Evolutionary conservation across 2,329 filamentous ascomycete genomes (phyloP), one percentile per base, ranked within the genome.

Genomic region (Microdochium trichocladiopsis): DNA sequence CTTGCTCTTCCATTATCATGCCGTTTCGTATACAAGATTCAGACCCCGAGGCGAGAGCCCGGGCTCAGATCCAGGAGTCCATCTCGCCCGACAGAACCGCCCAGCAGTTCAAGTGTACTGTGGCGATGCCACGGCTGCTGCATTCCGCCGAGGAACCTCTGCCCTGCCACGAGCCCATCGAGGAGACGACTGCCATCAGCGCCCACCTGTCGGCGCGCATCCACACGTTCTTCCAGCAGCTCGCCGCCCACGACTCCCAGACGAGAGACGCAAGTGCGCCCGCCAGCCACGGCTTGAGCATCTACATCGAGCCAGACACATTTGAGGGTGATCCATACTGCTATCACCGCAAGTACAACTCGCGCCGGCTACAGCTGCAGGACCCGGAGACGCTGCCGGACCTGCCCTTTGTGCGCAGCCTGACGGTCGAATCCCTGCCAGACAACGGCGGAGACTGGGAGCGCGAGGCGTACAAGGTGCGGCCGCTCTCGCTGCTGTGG

Each of bases 301-400:
- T 58, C 36, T 24, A 5, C 25, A 53, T 58, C 47, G 16, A 51
- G 36, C 41, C 43, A 10, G 56, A 59, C 51, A 22, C 52, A 0
- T 55, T 59, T 28, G 33, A 51, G 25, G 33, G 36, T 18, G 21
- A 51, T 25, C 49, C 49, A 9, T 16, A 22, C 14, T 58, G 58
- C 36, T 6, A 52, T 37, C 56, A 57, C 51, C 56, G 53, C 51
- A 51, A 49, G 23, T 60, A 54, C 48, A 56, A 60, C 41, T 52
- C 56, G 47, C 56, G 52, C 25, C 58, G 55, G 48, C 52, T 60
- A 41, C 43, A 21, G 48, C 51, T 60, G 50, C 50, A 58, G 25
- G 41, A 57, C 33, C 55, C 53, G n/a, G 55, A 55, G 50, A 52
- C 50, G 47, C 57, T 58, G 25, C 51, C 54, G 12, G 47, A 53